Evolutionary conservation across 768 basidiomycete genomes (phyloP).

Genomic region (Tulasnella sp.): DNA sequence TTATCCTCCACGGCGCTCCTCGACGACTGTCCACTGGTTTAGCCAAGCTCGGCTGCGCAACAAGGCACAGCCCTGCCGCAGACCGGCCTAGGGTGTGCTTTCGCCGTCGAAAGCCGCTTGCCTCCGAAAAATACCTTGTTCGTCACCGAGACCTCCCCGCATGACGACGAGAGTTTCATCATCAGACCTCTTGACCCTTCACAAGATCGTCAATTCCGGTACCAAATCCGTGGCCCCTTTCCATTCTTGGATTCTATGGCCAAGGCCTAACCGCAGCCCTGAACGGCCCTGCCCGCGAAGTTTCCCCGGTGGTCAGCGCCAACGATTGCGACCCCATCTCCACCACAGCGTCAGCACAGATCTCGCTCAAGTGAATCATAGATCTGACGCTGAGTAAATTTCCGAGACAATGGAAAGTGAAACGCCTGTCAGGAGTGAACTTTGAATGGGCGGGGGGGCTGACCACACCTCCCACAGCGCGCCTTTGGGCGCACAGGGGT

Average conservation of each 20-base stretch:
- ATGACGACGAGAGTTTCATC: not conserved
- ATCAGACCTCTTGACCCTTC: conserved; percentile 18
- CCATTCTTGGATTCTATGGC: not conserved
- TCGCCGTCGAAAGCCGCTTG: not conserved
- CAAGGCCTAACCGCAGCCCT: conserved; percentile 2
- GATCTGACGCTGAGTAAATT: not conserved
- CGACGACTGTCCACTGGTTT: not conserved
- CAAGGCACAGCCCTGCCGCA: not conserved
- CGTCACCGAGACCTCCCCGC: not conserved
- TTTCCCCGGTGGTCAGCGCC: conserved; percentile 6
- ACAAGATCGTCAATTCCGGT: conserved; percentile 1
- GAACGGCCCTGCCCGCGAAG: not conserved
- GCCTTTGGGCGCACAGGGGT: not conserved
- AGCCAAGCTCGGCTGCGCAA: not conserved
- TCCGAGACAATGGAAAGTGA: conserved; percentile 3
- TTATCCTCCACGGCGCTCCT: not conserved
- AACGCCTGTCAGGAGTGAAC: not conserved
- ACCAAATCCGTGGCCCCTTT: not conserved
- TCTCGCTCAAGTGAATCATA: not conserved
- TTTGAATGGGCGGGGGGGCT: not conserved
- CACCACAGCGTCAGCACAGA: not conserved
- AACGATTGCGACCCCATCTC: not conserved
- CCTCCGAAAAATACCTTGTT: not conserved
- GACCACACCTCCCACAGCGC: not conserved
- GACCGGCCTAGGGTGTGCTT: not conserved